Conservation (phyloP, 164 flowering plant genomes). For the Dillenia turbinata region DNA sequence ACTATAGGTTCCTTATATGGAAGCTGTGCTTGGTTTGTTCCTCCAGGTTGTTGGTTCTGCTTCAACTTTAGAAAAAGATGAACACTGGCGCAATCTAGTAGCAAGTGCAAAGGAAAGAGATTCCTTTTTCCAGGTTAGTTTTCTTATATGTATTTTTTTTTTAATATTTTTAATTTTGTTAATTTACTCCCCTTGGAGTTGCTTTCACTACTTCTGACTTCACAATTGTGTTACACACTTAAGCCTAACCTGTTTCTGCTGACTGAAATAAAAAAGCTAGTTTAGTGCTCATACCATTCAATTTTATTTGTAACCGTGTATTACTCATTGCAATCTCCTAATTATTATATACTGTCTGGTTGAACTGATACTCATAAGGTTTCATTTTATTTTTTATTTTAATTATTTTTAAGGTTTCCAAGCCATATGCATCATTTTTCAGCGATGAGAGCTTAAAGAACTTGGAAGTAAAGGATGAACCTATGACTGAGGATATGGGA, state of each 20-base stretch:
- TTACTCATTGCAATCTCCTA: not conserved
- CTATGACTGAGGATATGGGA: slow-evolving; percentile 1
- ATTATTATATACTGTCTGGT: not conserved
- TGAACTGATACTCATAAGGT: not conserved
- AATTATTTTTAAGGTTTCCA: slow-evolving; percentile 47
- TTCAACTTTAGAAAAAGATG: slow-evolving; percentile 58
- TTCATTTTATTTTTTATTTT: not conserved
- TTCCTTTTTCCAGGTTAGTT: slow-evolving; percentile 49
- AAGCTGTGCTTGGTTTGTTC: slow-evolving; percentile 1
- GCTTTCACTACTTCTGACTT: not conserved
- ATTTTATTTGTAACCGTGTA: no score
- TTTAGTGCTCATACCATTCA: no score
- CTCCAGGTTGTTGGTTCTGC: slow-evolving; percentile 82
- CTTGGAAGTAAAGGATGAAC: slow-evolving; percentile 23
- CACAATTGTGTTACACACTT: not conserved
- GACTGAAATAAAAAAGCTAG: no score
- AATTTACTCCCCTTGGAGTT: not conserved
- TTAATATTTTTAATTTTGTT: not conserved
- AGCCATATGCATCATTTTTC: slow-evolving; percentile 63
- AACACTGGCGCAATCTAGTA: slow-evolving; percentile 72
- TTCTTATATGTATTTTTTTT: not conserved
- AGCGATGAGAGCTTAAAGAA: slow-evolving; percentile 39
- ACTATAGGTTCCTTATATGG: not conserved
- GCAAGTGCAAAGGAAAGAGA: slow-evolving; percentile 60
- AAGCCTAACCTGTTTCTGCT: not conserved